Evolutionary conservation across 805 yeast genomes (phyloP), one percentile per base, ranked within the genome.

Genomic region (Groenewaldozyma tartarivorans): DNA sequence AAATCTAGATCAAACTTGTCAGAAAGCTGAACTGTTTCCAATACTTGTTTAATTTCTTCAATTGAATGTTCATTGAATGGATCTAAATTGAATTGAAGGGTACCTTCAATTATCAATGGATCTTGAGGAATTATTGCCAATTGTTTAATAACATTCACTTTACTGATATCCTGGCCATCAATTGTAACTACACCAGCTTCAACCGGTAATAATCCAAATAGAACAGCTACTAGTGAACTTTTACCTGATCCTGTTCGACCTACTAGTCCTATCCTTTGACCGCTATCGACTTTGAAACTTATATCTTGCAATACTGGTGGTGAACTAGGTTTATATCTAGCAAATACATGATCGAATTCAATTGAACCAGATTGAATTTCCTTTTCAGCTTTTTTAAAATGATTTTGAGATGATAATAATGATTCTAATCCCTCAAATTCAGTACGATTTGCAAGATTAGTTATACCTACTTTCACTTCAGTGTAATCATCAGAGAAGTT

Each of bases 301-400:
- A 83, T 63, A 27, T 76, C 61, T 1, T 70, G 62, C 20, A 90
- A 56, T 0, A 76, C 77, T 4, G 61, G 59, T 0, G 70, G 69
- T 44, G 92, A 71, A 2, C 79, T 63, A 2, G 81, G 77, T n/a
- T n/a, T n/a, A 58, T 87, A 90, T 3, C 71, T 51, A 60, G 86
- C 88, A 3, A 61, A 56, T 4, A 88, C 77, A 46, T 77, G 61
- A 5, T 61, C 41, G 50, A 87, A 74, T 22, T 54, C 61, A 13
- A 87, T 68, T 15, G 64, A 60, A 17, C 88, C 88, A 13, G n/a
- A n/a, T n/a, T n/a, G n/a, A n/a, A n/a, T n/a, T n/a, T n/a, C n/a
- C n/a, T n/a, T n/a, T n/a, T n/a, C n/a, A n/a, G n/a, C n/a, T n/a
- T n/a, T n/a, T n/a, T n/a, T n/a, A n/a, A n/a, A n/a, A n/a, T n/a